phyloP scores from a whole-genome alignment of 1,139 yeast species.

The Suhomyces guaymorum region DNA sequence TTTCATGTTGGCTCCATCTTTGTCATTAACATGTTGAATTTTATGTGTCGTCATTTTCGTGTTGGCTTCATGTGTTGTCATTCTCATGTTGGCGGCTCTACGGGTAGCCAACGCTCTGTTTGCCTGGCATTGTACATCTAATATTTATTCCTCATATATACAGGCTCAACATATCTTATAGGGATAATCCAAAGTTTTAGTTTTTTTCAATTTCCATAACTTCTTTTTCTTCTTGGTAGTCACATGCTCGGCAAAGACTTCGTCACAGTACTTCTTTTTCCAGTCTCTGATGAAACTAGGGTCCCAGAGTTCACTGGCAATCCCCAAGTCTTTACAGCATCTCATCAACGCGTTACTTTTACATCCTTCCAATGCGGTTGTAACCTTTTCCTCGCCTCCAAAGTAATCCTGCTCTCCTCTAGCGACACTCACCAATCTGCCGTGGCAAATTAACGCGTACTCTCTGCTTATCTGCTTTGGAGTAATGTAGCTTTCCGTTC shows the following conservation, averaged over 20 bases:
- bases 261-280: conserved; percentile 76
- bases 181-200: conserved; percentile 77
- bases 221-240: conserved; percentile 82
- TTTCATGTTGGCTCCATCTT: background rate
- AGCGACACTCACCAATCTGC: conserved; percentile 86
- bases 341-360: conserved; percentile 96
- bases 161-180: conserved; percentile 44
- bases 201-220: conserved; percentile 83
- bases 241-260: conserved; percentile 83
- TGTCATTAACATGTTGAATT: too few species aligned
- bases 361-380: conserved; percentile 97
- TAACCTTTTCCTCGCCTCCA: conserved; percentile 76
- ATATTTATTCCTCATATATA: conserved; percentile 11
- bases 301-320: conserved; percentile 97
- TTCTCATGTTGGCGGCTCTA: too few species aligned
- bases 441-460: conserved; percentile 83
- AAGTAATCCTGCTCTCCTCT: conserved; percentile 96
- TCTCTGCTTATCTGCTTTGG: conserved; percentile 71
- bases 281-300: conserved; percentile 83
- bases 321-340: conserved; percentile 94
- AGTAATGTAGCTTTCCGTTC: conserved; percentile 81
- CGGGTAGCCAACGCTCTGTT: too few species aligned
- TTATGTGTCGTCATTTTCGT: background rate
- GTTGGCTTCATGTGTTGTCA: too few species aligned
- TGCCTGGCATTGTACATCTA: conserved; percentile 12